phyloP scores from a whole-genome alignment of 495 filamentous ascomycete species.

The Penicillium alfredii region DNA sequence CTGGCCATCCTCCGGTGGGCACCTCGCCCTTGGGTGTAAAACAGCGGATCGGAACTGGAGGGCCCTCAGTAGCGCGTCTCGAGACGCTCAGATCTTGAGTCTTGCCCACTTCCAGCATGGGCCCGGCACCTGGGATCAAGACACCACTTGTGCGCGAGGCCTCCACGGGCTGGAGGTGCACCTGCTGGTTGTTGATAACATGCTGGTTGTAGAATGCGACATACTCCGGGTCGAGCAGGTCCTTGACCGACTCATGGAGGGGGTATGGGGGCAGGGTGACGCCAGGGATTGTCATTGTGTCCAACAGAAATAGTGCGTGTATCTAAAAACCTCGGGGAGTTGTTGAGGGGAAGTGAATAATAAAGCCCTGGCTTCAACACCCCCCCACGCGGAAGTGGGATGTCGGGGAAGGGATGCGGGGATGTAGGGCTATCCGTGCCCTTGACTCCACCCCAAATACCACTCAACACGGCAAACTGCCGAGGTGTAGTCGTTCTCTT shows the following conservation, averaged over 20 bases:
- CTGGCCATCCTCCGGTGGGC: conserved; percentile 47
- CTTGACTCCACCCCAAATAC: too few relatives aligned
- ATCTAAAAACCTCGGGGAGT: too few relatives aligned
- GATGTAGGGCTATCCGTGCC: too few relatives aligned
- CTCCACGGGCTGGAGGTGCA: conserved; percentile 48
- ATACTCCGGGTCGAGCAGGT: conserved; percentile 46
- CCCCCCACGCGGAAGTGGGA: too few relatives aligned
- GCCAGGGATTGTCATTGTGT: conserved; percentile 25
- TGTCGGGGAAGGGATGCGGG: too few relatives aligned
- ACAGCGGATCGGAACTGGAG: conserved; percentile 38
- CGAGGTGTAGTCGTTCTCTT: too few relatives aligned
- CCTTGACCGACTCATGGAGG: conserved; percentile 45
- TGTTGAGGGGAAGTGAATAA: too few relatives aligned
- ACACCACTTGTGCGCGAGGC: conserved; percentile 48
- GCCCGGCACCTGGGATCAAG: conserved; percentile 50
- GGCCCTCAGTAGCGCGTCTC: conserved; percentile 42
- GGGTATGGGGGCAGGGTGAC: conserved; percentile 47
- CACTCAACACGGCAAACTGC: too few relatives aligned
- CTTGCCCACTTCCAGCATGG: conserved; percentile 43
- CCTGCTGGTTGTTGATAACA: conserved; percentile 45
- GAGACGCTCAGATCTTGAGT: conserved; percentile 43
- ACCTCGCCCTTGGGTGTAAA: conserved; percentile 43
- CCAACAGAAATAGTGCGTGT: background rate
- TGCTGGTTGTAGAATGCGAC: conserved; percentile 49
- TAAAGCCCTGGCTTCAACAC: too few relatives aligned